These are phyloP conservation scores for Raddia guianensis DNA, from an alignment of 176 grass and related monocot genomes.

Conservation along the genomic window DNA sequence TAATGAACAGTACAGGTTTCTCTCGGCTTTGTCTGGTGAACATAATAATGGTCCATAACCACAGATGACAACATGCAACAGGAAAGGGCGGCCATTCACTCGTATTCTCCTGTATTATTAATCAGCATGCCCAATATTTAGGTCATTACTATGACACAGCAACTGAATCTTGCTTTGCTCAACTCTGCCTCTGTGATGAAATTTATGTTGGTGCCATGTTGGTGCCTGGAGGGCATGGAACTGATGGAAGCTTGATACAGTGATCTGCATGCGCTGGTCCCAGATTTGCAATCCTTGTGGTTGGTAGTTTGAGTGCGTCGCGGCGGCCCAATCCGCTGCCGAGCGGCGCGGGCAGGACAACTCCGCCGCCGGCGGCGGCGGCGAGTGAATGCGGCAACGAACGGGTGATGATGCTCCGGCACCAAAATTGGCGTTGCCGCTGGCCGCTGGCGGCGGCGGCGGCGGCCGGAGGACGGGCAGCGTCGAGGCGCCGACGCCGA, in stretches of 20 bases:
- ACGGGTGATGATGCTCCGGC: background rate
- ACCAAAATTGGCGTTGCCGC: background rate
- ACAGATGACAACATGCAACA: background rate
- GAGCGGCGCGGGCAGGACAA: background rate
- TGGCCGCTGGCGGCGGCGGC: background rate
- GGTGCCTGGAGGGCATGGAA: background rate
- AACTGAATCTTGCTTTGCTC: background rate
- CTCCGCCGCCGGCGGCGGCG: background rate
- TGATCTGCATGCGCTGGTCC: background rate
- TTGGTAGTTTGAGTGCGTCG: background rate
- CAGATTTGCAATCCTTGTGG: background rate
- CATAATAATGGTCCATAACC: background rate
- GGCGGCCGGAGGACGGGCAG: background rate
- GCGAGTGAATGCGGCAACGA: background rate
- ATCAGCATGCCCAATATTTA: background rate
- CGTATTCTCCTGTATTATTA: conserved; percentile 7
- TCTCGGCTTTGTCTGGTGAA: background rate
- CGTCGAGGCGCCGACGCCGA: background rate
- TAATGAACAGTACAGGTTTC: conserved; percentile 3
- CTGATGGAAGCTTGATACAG: background rate
- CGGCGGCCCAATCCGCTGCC: background rate
- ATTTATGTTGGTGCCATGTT: background rate
- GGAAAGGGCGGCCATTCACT: background rate
- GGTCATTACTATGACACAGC: background rate
- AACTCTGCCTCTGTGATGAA: background rate